These are phyloP conservation scores for Ochetophila trinervis DNA, from an alignment of 306 rosid genomes.

Conservation along the genomic window DNA sequence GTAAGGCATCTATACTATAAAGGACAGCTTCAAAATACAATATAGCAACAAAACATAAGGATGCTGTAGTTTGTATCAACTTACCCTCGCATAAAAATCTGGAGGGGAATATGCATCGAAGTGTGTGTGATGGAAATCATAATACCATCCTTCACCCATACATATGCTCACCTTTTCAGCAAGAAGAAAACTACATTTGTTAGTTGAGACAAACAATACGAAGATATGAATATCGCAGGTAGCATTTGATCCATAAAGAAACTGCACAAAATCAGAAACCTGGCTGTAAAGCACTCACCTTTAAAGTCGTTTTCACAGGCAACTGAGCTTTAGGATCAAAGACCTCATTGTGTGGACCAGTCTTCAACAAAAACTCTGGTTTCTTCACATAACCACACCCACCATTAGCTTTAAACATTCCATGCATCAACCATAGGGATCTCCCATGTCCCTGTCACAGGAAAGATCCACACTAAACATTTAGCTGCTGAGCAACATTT, in stretches of 20 bases:
- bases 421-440: slow-evolving; percentile 97
- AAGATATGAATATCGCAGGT: neutral
- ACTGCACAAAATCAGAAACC: slow-evolving; percentile 3
- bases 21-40: neutral
- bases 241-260: slow-evolving; percentile 2
- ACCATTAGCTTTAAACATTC: slow-evolving; percentile 95
- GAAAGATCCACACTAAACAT: slow-evolving; percentile 20
- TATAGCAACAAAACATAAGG: slow-evolving; percentile 6
- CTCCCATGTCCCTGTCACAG: slow-evolving; percentile 83
- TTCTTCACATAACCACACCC: slow-evolving; percentile 93
- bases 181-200: slow-evolving; percentile 21
- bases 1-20: neutral
- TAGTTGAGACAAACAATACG: slow-evolving; percentile 21
- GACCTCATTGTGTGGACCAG: slow-evolving; percentile 50
- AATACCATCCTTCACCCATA: slow-evolving; percentile 98
- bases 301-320: slow-evolving; percentile 65
- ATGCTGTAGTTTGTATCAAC: slow-evolving; percentile 21
- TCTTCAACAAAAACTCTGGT: slow-evolving; percentile 66
- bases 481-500: neutral
- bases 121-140: slow-evolving; percentile 76
- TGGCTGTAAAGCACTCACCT: slow-evolving; percentile 42
- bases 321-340: slow-evolving; percentile 65
- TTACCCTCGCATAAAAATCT: slow-evolving; percentile 93
- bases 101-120: slow-evolving; percentile 95
- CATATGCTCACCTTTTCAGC: slow-evolving; percentile 67